A percentile compares a stretch with the other conserved stretches of the same genome.
phyloP scores from a whole-genome alignment of 2,329 filamentous ascomycete genomes.

The Ceratocystis destructans region DNA sequence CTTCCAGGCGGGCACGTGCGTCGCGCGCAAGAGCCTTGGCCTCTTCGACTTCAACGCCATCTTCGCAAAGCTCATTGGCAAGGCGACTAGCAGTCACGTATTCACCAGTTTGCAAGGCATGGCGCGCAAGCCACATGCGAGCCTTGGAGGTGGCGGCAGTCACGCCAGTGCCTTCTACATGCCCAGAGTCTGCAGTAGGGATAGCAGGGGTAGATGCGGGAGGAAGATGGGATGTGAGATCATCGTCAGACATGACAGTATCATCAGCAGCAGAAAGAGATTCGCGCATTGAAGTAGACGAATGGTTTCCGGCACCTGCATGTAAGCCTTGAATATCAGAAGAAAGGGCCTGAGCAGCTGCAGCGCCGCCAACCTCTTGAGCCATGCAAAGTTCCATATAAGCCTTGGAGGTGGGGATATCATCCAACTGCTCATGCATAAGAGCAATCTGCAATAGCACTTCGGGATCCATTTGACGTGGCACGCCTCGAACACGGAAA shows the following conservation, averaged over 20 bases:
- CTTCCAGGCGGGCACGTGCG: conserved; percentile 60
- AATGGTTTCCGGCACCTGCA: not conserved
- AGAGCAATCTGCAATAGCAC: conserved; percentile 78
- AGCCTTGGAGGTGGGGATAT: conserved; percentile 65
- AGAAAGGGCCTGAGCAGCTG: conserved; percentile 28
- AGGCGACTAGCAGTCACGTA: conserved; percentile 64
- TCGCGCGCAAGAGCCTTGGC: conserved; percentile 86
- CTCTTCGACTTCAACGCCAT: conserved; percentile 92
- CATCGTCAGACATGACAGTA: conserved; percentile 24
- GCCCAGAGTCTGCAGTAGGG: conserved; percentile 22
- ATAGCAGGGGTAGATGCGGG: not conserved
- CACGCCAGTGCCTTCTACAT: conserved; percentile 57
- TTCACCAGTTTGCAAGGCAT: conserved; percentile 63
- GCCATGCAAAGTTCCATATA: conserved; percentile 96
- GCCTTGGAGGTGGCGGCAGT: conserved; percentile 86
- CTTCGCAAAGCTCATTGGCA: conserved; percentile 83
- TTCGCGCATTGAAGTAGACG: not conserved
- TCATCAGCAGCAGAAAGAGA: conserved; percentile 8
- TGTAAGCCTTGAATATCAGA: conserved; percentile 41
- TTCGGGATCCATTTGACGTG: conserved; percentile 67
- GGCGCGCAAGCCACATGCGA: conserved; percentile 80
- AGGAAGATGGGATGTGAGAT: conserved; percentile 1
- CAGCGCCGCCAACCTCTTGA: conserved; percentile 64
- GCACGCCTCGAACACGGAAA: conserved; percentile 36
- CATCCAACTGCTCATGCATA: conserved; percentile 70